Evolutionary conservation across 2,329 filamentous ascomycete species (phyloP), one percentile per base, ranked within the genome.

Genomic region (Colletotrichum trifolii): DNA sequence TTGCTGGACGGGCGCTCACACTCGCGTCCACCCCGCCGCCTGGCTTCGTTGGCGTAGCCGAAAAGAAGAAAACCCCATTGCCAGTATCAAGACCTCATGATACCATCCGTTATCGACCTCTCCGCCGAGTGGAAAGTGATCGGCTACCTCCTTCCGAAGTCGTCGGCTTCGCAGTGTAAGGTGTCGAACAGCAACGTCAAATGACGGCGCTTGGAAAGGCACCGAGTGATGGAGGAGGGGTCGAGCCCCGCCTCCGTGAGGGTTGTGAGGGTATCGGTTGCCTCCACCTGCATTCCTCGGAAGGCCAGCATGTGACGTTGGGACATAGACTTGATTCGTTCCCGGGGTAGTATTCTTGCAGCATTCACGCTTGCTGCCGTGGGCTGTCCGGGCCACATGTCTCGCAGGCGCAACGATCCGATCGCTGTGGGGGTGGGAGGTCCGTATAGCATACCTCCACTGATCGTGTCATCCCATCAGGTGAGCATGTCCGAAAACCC

Each of bases 371-470:
- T 6, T 12, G 13, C 8, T 43, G 13, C 9, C 15, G 8, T 43
- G 13, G 42, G 8, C 4, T 43, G 42, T 43, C 25, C 25, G 42
- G 13, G 42, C 13, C 42, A 13, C n/a, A 12, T 50, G 55, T 58
- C 55, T 58, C 38, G 45, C 54, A 5, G 38, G 36, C 46, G 46
- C 46, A 58, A 58, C 54, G 43, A 50, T 50, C 46, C 36, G 46
- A 58, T 50, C 54, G 25, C 33, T 38, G 42, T 56, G 33, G 17
- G 25, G 33, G 11, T 15, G 13, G 42, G 42, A 43, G 13, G 42
- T 43, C 42, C 15, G 42, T 15, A 9, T 43, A n/a, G 13, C 12
- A 15, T 25, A 25, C 25, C 25, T 25, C 25, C 25, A 25, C 25
- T 25, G 25, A 25, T 25, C 25, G 25, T 25, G 4, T 25, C 25